A percentile compares a stretch with the other conserved stretches of the same genome.
Evolutionary conservation across 371 early-diverging fungal genomes (phyloP).

Genomic region (Batkoa obscura): DNA sequence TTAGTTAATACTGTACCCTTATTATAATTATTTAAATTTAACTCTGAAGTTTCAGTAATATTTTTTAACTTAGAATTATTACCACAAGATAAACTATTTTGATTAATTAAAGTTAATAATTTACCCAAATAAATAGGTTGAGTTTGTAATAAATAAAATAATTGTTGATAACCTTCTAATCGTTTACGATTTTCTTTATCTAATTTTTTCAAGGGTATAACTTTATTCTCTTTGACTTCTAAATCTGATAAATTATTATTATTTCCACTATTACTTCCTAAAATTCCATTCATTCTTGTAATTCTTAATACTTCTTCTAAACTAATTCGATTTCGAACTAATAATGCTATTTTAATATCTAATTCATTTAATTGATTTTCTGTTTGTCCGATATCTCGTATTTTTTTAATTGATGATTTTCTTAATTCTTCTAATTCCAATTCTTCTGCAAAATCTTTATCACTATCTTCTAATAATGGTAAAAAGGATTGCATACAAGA

Average conservation of each 20-base stretch:
- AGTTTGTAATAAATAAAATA: constrained; percentile 92
- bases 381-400: constrained; percentile 70
- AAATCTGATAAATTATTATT: background rate
- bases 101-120: constrained; percentile 61
- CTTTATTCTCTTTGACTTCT: background rate
- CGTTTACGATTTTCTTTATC: constrained; percentile 69
- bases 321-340: constrained; percentile 90
- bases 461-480: constrained; percentile 75
- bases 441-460: constrained; percentile 84
- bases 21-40: no score
- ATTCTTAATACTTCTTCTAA: constrained; percentile 59
- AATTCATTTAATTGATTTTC: constrained; percentile 74
- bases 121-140: constrained; percentile 84
- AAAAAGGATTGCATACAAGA: constrained; percentile 69
- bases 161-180: constrained; percentile 70
- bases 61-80: no score
- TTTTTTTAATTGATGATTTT: constrained; percentile 63
- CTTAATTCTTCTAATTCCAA: constrained; percentile 67
- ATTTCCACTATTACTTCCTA: background rate
- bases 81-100: constrained; percentile 25
- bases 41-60: no score
- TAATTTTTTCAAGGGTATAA: constrained; percentile 27
- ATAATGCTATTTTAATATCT: constrained; percentile 90
- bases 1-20: no score
- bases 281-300: background rate